phyloP scores from a whole-genome alignment of 2,329 filamentous ascomycete species.

The Pseudogymnoascus sp. region DNA sequence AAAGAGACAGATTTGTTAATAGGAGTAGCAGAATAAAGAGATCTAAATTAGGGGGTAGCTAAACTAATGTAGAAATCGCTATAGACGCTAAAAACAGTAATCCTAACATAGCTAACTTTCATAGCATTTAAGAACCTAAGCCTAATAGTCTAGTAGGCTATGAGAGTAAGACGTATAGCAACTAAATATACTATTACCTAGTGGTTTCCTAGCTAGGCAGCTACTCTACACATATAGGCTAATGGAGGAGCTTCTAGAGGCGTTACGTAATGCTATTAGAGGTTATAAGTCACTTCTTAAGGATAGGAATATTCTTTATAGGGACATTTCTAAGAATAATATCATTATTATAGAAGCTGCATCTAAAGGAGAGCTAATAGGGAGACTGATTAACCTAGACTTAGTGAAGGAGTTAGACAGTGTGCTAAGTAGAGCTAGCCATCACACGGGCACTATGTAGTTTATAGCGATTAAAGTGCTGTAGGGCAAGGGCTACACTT shows the following conservation, averaged over 20 bases:
- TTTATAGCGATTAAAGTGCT: slow-evolving; percentile 33
- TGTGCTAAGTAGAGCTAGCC: slow-evolving; percentile 19
- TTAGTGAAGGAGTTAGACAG: slow-evolving; percentile 25
- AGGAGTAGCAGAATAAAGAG: slow-evolving; percentile 15
- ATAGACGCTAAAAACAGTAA: neutral
- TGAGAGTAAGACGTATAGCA: slow-evolving; percentile 23
- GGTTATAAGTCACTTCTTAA: slow-evolving; percentile 31
- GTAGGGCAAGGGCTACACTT: slow-evolving; percentile 25
- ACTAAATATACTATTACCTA: slow-evolving; percentile 27
- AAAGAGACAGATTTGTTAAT: slow-evolving; percentile 18
- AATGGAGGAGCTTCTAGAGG: slow-evolving; percentile 29
- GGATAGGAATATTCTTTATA: slow-evolving; percentile 30
- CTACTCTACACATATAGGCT: slow-evolving; percentile 25
- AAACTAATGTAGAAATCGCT: neutral
- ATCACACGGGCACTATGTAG: slow-evolving; percentile 27
- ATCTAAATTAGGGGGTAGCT: slow-evolving; percentile 15
- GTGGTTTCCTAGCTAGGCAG: slow-evolving; percentile 26
- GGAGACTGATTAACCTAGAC: slow-evolving; percentile 32
- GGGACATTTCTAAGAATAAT: slow-evolving; percentile 32
- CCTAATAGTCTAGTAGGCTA: slow-evolving; percentile 18
- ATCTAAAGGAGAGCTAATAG: slow-evolving; percentile 19
- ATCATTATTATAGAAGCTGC: slow-evolving; percentile 29
- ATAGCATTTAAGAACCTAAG: slow-evolving; percentile 21
- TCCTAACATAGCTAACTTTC: neutral
- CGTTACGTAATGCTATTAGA: slow-evolving; percentile 30